Evolutionary conservation across 2,329 filamentous ascomycete genomes (phyloP), one percentile per base, ranked within the genome.

Genomic region (Penicillium brasilianum): DNA sequence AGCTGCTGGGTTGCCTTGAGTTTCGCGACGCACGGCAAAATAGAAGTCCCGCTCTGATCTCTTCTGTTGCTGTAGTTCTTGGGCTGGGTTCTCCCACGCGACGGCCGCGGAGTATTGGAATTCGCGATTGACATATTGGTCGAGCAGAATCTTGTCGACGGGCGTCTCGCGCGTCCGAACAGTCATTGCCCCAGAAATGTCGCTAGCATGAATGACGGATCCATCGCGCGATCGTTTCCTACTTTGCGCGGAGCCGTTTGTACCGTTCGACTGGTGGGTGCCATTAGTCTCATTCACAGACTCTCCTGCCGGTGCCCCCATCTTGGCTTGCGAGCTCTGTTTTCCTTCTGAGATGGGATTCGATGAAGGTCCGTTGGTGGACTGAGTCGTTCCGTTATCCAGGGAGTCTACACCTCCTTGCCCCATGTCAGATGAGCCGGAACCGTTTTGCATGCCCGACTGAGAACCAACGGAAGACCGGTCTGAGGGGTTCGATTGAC

Each of bases 21-120:
- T 81, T 54, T 85, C 80, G 83, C 87, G 77, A 83, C 90, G 79
- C 67, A 92, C 74, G 52, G 83, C 77, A 60, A 86, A 83, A 81
- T 94, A 92, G 73, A 92, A 88, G 62, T 89, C 85, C 61, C 88
- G 84, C 77, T 90, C 89, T 53, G 86, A 82, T 66, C 86, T 86
- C 78, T 88, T 90, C 67, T 86, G 82, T 66, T 84, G 83, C 66
- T 88, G 84, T 58, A 88, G 77, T 53, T 84, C 82, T 64, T 86
- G 84, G 56, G 82, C 83, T 37, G 83, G 81, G 55, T 84, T 81
- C 48, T 85, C 82, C 56, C 78, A 78, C 9, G 80, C 79, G 39
- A 77, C 73, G 61, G 88, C 77, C 34, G 86, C 84, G 28, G 83
- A 82, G 70, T 88, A 83, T 3, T 86, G 71, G 48, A 88, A 81